These are phyloP conservation scores for Protea cynaroides DNA, from an alignment of 164 flowering plant genomes.

Conservation along the genomic window DNA sequence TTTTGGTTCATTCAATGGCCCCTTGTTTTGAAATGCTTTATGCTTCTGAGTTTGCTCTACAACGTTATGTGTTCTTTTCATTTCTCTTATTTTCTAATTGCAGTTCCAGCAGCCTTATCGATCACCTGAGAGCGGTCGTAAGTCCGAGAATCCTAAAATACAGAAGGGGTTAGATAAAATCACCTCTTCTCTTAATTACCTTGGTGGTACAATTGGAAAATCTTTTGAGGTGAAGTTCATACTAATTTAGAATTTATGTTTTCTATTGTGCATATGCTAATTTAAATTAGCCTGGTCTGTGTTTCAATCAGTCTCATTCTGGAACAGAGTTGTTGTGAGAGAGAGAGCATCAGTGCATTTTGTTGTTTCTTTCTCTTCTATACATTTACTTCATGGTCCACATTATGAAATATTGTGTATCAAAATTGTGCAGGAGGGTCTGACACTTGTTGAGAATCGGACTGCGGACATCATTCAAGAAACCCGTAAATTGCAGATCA, in stretches of 20 bases:
- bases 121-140: slow-evolving; percentile 34
- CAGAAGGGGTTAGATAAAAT: slow-evolving; percentile 65
- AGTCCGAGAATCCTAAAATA: slow-evolving; percentile 50
- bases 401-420: too few relatives aligned
- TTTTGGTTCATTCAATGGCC: not conserved
- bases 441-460: slow-evolving; percentile 65
- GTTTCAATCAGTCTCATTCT: too few relatives aligned
- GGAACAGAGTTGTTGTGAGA: too few relatives aligned
- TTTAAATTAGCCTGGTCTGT: too few relatives aligned
- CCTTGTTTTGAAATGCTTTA: not conserved
- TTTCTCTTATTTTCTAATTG: slow-evolving; percentile 8
- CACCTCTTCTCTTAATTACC: slow-evolving; percentile 70
- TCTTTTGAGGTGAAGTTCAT: slow-evolving; percentile 63
- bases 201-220: slow-evolving; percentile 76
- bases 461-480: slow-evolving; percentile 84
- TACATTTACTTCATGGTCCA: too few relatives aligned
- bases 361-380: too few relatives aligned
- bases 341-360: too few relatives aligned
- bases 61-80: not conserved
- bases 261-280: too few relatives aligned
- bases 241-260: too few relatives aligned
- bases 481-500: slow-evolving; percentile 69
- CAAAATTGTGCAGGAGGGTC: slow-evolving; percentile 58
- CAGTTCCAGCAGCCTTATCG: slow-evolving; percentile 39
- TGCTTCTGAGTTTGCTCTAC: not conserved